These are phyloP conservation scores for Heliosperma pusillum DNA, from an alignment of 148 eudicot genomes.

Conservation along the genomic window DNA sequence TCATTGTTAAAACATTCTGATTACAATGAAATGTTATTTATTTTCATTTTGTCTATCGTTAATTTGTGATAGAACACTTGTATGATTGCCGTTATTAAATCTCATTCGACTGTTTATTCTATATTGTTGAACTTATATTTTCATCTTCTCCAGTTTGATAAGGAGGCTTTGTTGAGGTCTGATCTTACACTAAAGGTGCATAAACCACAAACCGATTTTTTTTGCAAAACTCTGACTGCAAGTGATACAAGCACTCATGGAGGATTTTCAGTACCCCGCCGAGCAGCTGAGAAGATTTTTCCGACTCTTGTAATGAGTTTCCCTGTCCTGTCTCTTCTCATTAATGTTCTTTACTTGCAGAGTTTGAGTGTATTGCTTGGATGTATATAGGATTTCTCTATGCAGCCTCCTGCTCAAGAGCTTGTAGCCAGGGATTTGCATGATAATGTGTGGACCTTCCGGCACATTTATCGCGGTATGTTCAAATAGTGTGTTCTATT, in stretches of 20 bases:
- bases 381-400: conserved; percentile 60
- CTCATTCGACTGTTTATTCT: not conserved
- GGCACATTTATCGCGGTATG: conserved; percentile 93
- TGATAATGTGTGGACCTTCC: conserved; percentile 86
- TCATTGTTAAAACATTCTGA: no score
- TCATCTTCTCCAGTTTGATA: conserved; percentile 70
- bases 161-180: conserved; percentile 83
- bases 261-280: conserved; percentile 97
- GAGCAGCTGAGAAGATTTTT: conserved; percentile 95
- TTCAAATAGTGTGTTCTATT: conserved; percentile 13
- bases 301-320: conserved; percentile 70
- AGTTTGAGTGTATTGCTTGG: conserved; percentile 17
- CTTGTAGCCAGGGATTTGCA: conserved; percentile 89
- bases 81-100: no score
- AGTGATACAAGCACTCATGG: conserved; percentile 99
- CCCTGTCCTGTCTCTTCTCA: not conserved
- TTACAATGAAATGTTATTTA: no score
- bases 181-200: conserved; percentile 75
- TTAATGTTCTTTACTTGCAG: not conserved
- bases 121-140: conserved; percentile 5
- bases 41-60: no score
- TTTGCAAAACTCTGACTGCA: conserved; percentile 96
- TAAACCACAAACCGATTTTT: conserved; percentile 89
- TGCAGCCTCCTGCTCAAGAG: conserved; percentile 99
- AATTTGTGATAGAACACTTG: no score